phyloP scores from a whole-genome alignment of 805 yeast genomes.

The Diddensiella santjacobensis region DNA sequence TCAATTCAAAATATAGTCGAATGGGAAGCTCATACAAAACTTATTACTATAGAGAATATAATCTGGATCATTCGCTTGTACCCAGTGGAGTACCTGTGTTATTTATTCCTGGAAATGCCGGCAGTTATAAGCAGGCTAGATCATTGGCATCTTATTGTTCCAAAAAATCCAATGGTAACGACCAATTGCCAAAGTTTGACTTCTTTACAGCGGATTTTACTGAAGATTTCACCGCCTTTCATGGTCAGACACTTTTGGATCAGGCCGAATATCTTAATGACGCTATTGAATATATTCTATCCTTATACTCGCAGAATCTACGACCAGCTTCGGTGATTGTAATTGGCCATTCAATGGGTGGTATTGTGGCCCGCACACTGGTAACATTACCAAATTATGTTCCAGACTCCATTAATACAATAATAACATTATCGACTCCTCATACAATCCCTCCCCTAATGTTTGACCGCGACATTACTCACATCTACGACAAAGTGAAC shows the following conservation, averaged over 20 bases:
- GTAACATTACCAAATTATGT: constrained; percentile 69
- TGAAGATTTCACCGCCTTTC: constrained; percentile 93
- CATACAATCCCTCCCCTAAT: constrained; percentile 88
- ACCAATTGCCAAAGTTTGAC: constrained; percentile 39
- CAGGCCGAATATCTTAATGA: constrained; percentile 91
- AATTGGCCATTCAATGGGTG: constrained; percentile 95
- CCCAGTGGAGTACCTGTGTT: constrained; percentile 84
- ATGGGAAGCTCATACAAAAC: constrained; percentile 81
- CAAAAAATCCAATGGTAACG: constrained; percentile 36
- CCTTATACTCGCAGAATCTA: constrained; percentile 45
- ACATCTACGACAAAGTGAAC: constrained; percentile 66
- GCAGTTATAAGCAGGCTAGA: constrained; percentile 83
- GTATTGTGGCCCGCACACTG: constrained; percentile 82
- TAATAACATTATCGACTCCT: constrained; percentile 81
- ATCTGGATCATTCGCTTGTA: constrained; percentile 28
- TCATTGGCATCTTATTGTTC: constrained; percentile 87
- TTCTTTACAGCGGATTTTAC: constrained; percentile 90
- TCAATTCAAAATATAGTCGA: constrained; percentile 47
- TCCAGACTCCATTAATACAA: constrained; percentile 68
- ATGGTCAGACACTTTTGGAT: constrained; percentile 85
- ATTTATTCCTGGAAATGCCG: constrained; percentile 97
- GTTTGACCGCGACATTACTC: constrained; percentile 79
- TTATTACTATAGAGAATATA: constrained; percentile 82
- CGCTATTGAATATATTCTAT: constrained; percentile 70
- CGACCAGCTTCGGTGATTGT: constrained; percentile 67